Percentiles rank a stretch among this genome's conserved stretches.
phyloP scores from a whole-genome alignment of 2,329 filamentous ascomycete genomes.

The Diplocarpon mali region DNA sequence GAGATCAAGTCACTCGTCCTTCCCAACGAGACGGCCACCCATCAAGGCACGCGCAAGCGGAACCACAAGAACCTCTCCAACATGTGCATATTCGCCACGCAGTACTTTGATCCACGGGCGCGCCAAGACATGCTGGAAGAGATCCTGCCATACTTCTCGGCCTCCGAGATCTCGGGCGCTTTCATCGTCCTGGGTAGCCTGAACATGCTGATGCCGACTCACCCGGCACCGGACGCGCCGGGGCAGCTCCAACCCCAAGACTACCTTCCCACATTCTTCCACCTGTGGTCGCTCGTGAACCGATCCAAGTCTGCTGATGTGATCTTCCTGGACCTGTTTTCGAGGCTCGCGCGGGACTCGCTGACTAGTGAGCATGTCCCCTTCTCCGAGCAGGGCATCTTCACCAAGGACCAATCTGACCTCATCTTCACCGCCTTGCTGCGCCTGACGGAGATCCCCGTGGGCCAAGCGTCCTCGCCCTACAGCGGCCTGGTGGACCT shows the following conservation, averaged over 20 bases:
- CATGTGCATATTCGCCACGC: conserved; percentile 78
- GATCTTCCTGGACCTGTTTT: conserved; percentile 81
- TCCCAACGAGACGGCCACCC: conserved; percentile 66
- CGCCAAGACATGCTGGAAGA: conserved; percentile 73
- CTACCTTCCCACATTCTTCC: conserved; percentile 89
- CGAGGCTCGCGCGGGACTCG: conserved; percentile 75
- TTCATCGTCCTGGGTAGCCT: conserved; percentile 86
- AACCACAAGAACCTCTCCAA: conserved; percentile 63
- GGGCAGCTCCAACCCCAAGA: conserved; percentile 74
- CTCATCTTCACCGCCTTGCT: conserved; percentile 87
- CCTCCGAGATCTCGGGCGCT: conserved; percentile 81
- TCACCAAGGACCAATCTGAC: conserved; percentile 82
- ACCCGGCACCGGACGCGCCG: conserved; percentile 60
- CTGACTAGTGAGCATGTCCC: conserved; percentile 62
- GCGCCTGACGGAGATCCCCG: conserved; percentile 85
- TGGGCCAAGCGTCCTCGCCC: conserved; percentile 88
- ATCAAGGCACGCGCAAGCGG: conserved; percentile 44
- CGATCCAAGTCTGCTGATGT: conserved; percentile 80
- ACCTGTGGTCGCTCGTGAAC: conserved; percentile 88
- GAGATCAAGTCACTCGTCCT: conserved; percentile 86
- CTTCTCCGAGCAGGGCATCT: conserved; percentile 82
- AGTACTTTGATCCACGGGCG: conserved; percentile 85
- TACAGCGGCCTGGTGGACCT: conserved; percentile 75
- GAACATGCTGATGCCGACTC: conserved; percentile 80
- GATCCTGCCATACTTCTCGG: conserved; percentile 79